These are phyloP conservation scores for Bruguiera sexangula DNA, from an alignment of 345 rosid species.

Conservation along the genomic window DNA sequence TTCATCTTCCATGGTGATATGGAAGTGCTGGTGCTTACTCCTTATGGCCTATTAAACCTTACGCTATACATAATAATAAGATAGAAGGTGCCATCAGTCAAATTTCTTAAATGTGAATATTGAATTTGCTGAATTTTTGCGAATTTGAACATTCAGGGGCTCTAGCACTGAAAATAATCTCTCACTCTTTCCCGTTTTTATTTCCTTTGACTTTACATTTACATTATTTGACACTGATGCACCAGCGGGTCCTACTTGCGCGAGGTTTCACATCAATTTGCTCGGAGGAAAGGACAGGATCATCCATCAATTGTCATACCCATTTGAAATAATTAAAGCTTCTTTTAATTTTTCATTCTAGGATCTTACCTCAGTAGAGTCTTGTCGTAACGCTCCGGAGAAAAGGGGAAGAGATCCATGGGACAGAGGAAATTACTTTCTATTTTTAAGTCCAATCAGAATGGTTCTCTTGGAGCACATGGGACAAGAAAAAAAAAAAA, in stretches of 20 bases:
- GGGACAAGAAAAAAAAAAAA: background rate
- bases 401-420: no score
- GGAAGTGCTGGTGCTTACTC: background rate
- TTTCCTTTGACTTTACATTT: conserved; percentile 3
- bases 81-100: conserved; percentile 1
- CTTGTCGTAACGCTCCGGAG: background rate
- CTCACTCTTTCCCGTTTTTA: background rate
- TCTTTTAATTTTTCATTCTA: conserved; percentile 1
- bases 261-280: background rate
- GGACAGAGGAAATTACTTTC: no score
- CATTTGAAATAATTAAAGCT: conserved; percentile 12
- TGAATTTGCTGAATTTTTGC: no score
- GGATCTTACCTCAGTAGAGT: background rate
- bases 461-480: no score
- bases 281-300: background rate
- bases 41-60: background rate
- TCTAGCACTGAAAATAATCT: background rate
- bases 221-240: conserved; percentile 20
- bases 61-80: background rate
- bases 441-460: no score
- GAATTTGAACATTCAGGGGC: background rate
- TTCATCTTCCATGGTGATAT: conserved; percentile 1
- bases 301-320: conserved; percentile 1
- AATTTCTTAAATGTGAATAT: background rate
- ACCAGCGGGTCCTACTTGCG: conserved; percentile 2